These are phyloP conservation scores for Lentinula edodes DNA, from an alignment of 768 basidiomycete genomes.

Conservation along the genomic window DNA sequence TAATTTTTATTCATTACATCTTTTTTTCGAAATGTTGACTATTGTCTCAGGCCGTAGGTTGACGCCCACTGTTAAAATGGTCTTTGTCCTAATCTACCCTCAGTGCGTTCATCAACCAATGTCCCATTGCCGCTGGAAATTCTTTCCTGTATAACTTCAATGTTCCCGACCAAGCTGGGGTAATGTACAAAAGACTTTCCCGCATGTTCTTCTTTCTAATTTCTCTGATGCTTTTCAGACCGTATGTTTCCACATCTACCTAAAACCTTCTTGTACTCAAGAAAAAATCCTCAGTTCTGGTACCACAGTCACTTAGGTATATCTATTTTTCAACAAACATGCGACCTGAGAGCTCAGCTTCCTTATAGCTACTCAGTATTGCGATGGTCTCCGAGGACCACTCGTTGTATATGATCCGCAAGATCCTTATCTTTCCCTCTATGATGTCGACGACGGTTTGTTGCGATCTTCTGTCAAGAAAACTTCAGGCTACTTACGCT, in stretches of 20 bases:
- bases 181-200: not conserved
- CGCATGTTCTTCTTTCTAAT: not conserved
- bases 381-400: conserved; percentile 34
- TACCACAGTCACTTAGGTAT: conserved; percentile 16
- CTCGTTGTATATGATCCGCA: conserved; percentile 28
- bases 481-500: not conserved
- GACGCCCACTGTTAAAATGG: not conserved
- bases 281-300: not conserved
- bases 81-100: too few species aligned
- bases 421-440: conserved; percentile 12
- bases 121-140: conserved; percentile 22
- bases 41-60: not conserved
- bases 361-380: conserved; percentile 31
- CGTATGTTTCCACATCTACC: not conserved
- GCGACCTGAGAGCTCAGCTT: conserved; percentile 23
- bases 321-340: not conserved
- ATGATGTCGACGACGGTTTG: conserved; percentile 20
- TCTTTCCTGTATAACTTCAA: conserved; percentile 24
- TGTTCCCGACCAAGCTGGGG: conserved; percentile 21
- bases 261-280: not conserved
- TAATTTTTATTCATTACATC: not conserved
- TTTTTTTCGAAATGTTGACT: not conserved
- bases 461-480: not conserved
- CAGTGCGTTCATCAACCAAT: conserved; percentile 18
- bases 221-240: not conserved